phyloP scores from a whole-genome alignment of 2,329 filamentous ascomycete species.

The Thyridium curvatum region DNA sequence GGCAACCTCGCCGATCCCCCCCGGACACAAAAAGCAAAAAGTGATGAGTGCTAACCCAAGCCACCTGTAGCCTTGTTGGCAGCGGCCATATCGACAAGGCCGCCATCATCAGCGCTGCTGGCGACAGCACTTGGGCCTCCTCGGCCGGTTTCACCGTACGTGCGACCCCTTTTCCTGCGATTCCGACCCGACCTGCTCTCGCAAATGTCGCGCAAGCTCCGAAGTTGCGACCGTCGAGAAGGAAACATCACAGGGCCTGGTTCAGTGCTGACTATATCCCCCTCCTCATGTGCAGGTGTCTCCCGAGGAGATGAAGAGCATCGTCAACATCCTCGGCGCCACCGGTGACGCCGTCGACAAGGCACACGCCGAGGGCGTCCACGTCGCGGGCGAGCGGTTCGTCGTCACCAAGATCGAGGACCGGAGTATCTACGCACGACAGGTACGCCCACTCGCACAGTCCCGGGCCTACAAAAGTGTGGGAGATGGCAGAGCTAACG shows the following conservation, averaged over 20 bases:
- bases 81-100: conserved; percentile 76
- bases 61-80: conserved; percentile 64
- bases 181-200: not conserved
- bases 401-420: conserved; percentile 72
- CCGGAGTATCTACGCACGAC: conserved; percentile 76
- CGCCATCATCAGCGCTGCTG: conserved; percentile 75
- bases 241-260: too few relatives aligned
- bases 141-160: conserved; percentile 68
- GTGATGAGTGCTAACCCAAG: conserved; percentile 4
- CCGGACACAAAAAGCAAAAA: conserved; percentile 2
- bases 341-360: conserved; percentile 49
- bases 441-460: conserved; percentile 46
- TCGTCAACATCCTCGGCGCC: conserved; percentile 45
- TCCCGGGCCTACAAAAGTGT: too few relatives aligned
- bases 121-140: conserved; percentile 74
- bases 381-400: conserved; percentile 72
- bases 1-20: not conserved
- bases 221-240: not conserved
- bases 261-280: conserved; percentile 1
- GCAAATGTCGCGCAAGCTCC: not conserved
- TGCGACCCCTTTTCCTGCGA: conserved; percentile 9
- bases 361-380: conserved; percentile 66
- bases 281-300: conserved; percentile 45
- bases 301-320: conserved; percentile 52
- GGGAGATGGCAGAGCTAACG: not conserved